These are phyloP conservation scores for Tylopilus plumbeoviolaceoides DNA, from an alignment of 768 basidiomycete genomes.

Conservation along the genomic window DNA sequence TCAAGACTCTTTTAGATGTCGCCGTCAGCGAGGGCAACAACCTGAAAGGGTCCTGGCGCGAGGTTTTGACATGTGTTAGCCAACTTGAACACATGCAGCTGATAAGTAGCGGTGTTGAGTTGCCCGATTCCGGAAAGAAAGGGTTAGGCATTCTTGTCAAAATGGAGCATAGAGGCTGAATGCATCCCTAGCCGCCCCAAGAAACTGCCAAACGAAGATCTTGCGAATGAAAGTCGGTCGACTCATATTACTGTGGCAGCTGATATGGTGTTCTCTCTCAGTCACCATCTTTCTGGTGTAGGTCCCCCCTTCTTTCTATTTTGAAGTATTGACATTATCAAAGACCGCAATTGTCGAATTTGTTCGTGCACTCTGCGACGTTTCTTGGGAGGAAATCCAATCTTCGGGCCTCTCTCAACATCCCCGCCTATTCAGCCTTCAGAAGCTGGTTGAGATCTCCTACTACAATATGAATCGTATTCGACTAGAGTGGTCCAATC, in stretches of 20 bases:
- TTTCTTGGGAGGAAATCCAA: slow-evolving; percentile 99
- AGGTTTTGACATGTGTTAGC: slow-evolving; percentile 94
- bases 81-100: slow-evolving; percentile 99
- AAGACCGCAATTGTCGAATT: slow-evolving; percentile 98
- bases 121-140: slow-evolving; percentile 73
- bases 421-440: slow-evolving; percentile 92
- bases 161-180: slow-evolving; percentile 6
- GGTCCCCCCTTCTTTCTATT: slow-evolving; percentile 27
- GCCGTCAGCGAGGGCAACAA: slow-evolving; percentile 97
- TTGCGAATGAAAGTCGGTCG: slow-evolving; percentile 94
- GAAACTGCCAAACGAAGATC: slow-evolving; percentile 82
- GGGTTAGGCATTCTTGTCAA: slow-evolving; percentile 49
- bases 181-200: slow-evolving; percentile 35
- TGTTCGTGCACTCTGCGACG: slow-evolving; percentile 90
- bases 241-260: slow-evolving; percentile 98
- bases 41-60: slow-evolving; percentile 93
- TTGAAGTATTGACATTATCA: slow-evolving; percentile 6
- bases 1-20: slow-evolving; percentile 90
- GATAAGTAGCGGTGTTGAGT: slow-evolving; percentile 86
- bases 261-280: slow-evolving; percentile 98
- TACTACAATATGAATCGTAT: slow-evolving; percentile 99
- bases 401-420: slow-evolving; percentile 93
- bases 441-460: slow-evolving; percentile 97
- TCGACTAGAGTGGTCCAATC: slow-evolving; percentile 94
- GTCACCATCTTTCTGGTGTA: slow-evolving; percentile 92